Conservation (phyloP, 345 rosid genomes). For the Citrus reticulata region DNA sequence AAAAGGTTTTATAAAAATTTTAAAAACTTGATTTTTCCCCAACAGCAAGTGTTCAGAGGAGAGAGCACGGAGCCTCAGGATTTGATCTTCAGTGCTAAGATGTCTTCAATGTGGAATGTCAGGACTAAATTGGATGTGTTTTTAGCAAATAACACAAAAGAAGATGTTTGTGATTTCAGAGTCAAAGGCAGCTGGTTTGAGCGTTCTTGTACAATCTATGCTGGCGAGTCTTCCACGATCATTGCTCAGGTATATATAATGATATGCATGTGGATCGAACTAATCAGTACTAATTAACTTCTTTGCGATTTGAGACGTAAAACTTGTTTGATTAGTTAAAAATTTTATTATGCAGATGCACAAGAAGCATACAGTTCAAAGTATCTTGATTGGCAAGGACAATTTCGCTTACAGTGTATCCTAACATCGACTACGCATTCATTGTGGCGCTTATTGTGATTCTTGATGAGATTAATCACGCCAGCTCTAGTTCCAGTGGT, state of each 20-base stretch:
- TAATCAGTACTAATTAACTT: too few relatives aligned
- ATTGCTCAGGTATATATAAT: slow-evolving; percentile 14
- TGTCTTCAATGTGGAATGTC: not conserved
- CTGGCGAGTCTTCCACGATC: slow-evolving; percentile 8
- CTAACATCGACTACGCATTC: slow-evolving; percentile 15
- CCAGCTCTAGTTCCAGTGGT: not conserved
- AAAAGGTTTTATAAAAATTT: too few relatives aligned
- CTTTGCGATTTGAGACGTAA: too few relatives aligned
- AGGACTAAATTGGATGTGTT: slow-evolving; percentile 18
- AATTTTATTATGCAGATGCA: slow-evolving; percentile 9
- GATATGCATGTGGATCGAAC: too few relatives aligned
- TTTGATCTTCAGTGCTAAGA: slow-evolving; percentile 19
- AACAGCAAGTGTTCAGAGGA: slow-evolving; percentile 18
- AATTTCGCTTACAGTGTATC: slow-evolving; percentile 11
- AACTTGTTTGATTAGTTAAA: too few relatives aligned
- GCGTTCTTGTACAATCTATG: slow-evolving; percentile 16
- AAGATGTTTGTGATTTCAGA: slow-evolving; percentile 14
- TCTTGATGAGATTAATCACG: slow-evolving; percentile 10
- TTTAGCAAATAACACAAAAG: slow-evolving; percentile 15
- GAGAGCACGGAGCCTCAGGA: slow-evolving; percentile 19
- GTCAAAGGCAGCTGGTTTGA: slow-evolving; percentile 23
- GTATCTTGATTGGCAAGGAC: slow-evolving; percentile 12
- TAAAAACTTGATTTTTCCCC: too few relatives aligned
- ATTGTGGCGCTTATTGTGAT: slow-evolving; percentile 10
- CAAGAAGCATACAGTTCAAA: not conserved